A percentile compares a stretch with the other conserved stretches of the same genome.
These are phyloP conservation scores for Ustilago hordei DNA, from an alignment of 1,284 basidiomycete species.

Conservation along the genomic window DNA sequence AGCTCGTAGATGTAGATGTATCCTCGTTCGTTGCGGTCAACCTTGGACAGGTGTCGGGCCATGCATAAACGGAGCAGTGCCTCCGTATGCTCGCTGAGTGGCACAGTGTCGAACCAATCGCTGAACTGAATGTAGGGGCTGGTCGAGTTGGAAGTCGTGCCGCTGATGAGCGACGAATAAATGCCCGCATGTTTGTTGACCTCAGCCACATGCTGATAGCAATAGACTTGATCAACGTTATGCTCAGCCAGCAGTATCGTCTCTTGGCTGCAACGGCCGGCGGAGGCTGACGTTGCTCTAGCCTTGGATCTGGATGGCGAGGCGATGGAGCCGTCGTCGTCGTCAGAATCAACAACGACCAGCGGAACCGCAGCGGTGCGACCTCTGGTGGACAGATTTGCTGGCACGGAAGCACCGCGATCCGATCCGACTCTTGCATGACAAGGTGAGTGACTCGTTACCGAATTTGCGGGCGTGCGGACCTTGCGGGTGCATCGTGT, in stretches of 20 bases:
- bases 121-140: conserved; percentile 16
- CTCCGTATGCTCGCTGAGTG: conserved; percentile 24
- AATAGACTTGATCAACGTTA: conserved; percentile 41
- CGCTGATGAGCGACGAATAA: conserved; percentile 6
- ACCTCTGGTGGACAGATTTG: neutral
- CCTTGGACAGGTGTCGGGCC: conserved; percentile 17
- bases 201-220: conserved; percentile 54
- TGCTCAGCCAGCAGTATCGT: neutral
- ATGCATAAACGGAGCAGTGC: conserved; percentile 43
- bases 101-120: conserved; percentile 18
- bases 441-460: neutral
- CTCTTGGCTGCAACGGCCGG: neutral
- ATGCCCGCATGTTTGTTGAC: conserved; percentile 54
- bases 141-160: neutral
- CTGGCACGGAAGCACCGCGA: conserved; percentile 17
- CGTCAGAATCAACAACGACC: conserved; percentile 22
- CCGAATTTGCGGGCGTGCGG: neutral
- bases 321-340: neutral
- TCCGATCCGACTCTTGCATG: neutral
- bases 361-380: conserved; percentile 11
- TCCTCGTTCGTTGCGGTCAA: conserved; percentile 37
- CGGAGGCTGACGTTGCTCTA: neutral
- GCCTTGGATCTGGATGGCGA: neutral
- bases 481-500: conserved; percentile 45
- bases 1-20: conserved; percentile 62